Conservation (phyloP, 2,329 filamentous ascomycete species). For the Curvularia lunata region DNA sequence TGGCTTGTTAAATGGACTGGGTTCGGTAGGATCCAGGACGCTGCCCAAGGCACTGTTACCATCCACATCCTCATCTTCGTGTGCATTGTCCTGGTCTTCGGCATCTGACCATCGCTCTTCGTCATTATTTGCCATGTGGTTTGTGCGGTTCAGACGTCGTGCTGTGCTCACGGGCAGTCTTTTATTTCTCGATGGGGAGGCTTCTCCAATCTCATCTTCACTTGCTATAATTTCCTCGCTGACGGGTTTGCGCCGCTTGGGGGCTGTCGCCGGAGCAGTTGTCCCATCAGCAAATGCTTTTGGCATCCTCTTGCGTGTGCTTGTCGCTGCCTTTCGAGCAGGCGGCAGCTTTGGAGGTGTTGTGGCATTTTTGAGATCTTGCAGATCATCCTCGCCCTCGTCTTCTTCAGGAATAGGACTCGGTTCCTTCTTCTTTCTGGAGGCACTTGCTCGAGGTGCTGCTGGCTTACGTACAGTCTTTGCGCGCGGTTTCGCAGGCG, state of each 20-base stretch:
- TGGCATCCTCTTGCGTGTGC: slow-evolving; percentile 13
- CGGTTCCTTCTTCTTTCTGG: slow-evolving; percentile 19
- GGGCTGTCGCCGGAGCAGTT: slow-evolving; percentile 21
- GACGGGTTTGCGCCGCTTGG: slow-evolving; percentile 22
- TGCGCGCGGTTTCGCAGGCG: slow-evolving; percentile 16
- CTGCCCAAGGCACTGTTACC: slow-evolving; percentile 43
- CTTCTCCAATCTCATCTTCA: slow-evolving; percentile 31
- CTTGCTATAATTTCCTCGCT: slow-evolving; percentile 18
- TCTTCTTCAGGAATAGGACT: slow-evolving; percentile 16
- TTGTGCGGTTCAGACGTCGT: slow-evolving; percentile 36
- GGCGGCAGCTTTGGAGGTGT: slow-evolving; percentile 19
- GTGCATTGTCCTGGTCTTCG: slow-evolving; percentile 15
- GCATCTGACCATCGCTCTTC: slow-evolving; percentile 25
- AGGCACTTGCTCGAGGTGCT: slow-evolving; percentile 14
- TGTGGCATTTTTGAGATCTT: slow-evolving; percentile 1
- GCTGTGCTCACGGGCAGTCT: slow-evolving; percentile 25
- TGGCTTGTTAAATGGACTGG: slow-evolving; percentile 47
- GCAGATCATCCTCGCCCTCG: slow-evolving; percentile 11
- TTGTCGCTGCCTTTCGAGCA: slow-evolving; percentile 15
- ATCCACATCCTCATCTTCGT: slow-evolving; percentile 36
- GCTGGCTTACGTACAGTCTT: slow-evolving; percentile 25
- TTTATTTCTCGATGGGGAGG: slow-evolving; percentile 19
- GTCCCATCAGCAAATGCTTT: slow-evolving; percentile 19
- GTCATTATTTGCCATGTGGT: slow-evolving; percentile 35
- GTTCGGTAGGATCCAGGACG: slow-evolving; percentile 43